Evolutionary conservation across 345 rosid genomes (phyloP).

Genomic region (Hypericum androsaemum): DNA sequence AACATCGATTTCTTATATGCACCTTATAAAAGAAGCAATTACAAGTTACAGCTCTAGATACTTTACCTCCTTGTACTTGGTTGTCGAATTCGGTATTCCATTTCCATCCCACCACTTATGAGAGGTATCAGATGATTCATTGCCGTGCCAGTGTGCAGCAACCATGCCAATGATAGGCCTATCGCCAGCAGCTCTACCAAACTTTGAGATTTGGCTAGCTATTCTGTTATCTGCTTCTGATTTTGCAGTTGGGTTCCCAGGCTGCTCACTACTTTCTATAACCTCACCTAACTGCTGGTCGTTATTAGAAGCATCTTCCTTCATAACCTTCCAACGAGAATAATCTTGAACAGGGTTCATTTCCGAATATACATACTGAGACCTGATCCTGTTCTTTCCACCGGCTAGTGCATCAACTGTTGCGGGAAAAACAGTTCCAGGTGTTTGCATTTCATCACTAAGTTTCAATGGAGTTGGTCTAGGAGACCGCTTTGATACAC

Average conservation of each 20-base stretch:
- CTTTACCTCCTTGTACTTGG: slow-evolving; percentile 84
- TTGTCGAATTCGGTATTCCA: slow-evolving; percentile 93
- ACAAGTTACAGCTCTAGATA: not conserved
- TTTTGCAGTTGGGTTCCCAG: too few relatives aligned
- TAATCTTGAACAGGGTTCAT: slow-evolving; percentile 40
- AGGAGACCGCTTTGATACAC: slow-evolving; percentile 35
- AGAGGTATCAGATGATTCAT: slow-evolving; percentile 36
- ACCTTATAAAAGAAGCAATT: not conserved
- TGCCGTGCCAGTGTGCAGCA: slow-evolving; percentile 81
- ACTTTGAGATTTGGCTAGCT: not conserved
- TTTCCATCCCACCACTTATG: slow-evolving; percentile 97
- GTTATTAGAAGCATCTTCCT: slow-evolving; percentile 23
- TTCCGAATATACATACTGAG: slow-evolving; percentile 62
- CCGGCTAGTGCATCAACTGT: slow-evolving; percentile 30
- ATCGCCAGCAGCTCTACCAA: slow-evolving; percentile 46
- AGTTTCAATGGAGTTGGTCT: slow-evolving; percentile 63
- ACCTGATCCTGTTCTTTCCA: slow-evolving; percentile 56
- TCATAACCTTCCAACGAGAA: slow-evolving; percentile 29
- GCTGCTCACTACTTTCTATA: slow-evolving; percentile 23
- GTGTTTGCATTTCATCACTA: slow-evolving; percentile 95
- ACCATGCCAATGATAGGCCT: slow-evolving; percentile 89
- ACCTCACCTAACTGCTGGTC: slow-evolving; percentile 20
- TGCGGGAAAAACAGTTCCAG: slow-evolving; percentile 77
- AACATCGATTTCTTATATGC: not conserved
- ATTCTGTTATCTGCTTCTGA: slow-evolving; percentile 19